phyloP scores from a whole-genome alignment of 495 filamentous ascomycete genomes.

The Aspergillus sclerotiicarbonarius region DNA sequence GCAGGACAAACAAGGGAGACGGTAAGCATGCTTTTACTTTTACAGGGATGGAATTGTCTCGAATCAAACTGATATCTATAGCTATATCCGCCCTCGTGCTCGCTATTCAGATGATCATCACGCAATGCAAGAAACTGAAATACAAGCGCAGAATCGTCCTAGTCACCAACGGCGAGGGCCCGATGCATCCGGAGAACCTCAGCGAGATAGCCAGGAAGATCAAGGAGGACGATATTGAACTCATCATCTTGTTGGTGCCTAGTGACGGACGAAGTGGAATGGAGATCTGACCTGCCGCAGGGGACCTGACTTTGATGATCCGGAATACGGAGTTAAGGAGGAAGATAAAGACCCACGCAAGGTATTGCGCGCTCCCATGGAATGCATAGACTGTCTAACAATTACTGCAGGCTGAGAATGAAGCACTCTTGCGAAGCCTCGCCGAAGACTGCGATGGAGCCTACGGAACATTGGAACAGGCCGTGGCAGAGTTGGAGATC shows the following conservation, averaged over 20 bases:
- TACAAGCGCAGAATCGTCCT: constrained; percentile 79
- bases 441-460: constrained; percentile 63
- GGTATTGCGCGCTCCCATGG: constrained; percentile 32
- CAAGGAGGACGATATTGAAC: constrained; percentile 70
- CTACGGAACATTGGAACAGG: constrained; percentile 82
- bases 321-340: constrained; percentile 88
- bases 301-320: constrained; percentile 92
- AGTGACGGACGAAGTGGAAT: neutral
- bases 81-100: constrained; percentile 82
- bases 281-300: constrained; percentile 50
- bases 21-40: constrained; percentile 36
- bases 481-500: constrained; percentile 69
- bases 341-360: constrained; percentile 78
- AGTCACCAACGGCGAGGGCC: constrained; percentile 74
- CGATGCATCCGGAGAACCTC: constrained; percentile 63
- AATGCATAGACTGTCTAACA: constrained; percentile 4
- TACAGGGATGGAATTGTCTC: neutral
- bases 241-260: constrained; percentile 70
- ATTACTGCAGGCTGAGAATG: constrained; percentile 57
- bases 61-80: constrained; percentile 24
- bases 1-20: constrained; percentile 71
- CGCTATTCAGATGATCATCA: constrained; percentile 81
- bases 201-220: constrained; percentile 68
- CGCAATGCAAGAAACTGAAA: constrained; percentile 83
- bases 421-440: constrained; percentile 60